Evolutionary conservation across 768 basidiomycete species (phyloP).

Genomic region (Mycena belliarum): DNA sequence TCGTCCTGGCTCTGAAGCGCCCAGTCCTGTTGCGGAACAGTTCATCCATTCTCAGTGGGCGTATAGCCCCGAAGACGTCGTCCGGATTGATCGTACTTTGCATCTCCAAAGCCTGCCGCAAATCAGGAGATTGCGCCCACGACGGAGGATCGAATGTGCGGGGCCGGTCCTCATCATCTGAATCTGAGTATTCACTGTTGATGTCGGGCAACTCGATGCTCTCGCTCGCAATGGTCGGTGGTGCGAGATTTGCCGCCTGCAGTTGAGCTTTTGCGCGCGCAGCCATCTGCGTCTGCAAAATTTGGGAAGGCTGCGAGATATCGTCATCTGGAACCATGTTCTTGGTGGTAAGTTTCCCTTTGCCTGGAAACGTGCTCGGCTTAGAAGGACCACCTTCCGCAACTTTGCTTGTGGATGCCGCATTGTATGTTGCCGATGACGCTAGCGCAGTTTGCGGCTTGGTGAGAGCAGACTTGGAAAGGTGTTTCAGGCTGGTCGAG

Average conservation of each 20-base stretch:
- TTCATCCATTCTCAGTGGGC: conserved; percentile 89
- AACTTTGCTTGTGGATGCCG: conserved; percentile 26
- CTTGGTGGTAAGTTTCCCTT: conserved; percentile 45
- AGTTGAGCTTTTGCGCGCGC: conserved; percentile 68
- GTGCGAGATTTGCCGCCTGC: conserved; percentile 53
- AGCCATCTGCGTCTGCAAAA: conserved; percentile 70
- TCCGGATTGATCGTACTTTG: conserved; percentile 90
- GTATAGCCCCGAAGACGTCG: conserved; percentile 89
- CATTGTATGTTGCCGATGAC: conserved; percentile 19
- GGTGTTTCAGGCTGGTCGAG: conserved; percentile 37
- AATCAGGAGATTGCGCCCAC: conserved; percentile 92
- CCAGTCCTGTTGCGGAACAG: conserved; percentile 80
- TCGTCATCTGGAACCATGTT: conserved; percentile 48
- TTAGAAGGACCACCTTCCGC: conserved; percentile 39
- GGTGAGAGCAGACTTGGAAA: conserved; percentile 37
- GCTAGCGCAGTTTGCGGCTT: conserved; percentile 31
- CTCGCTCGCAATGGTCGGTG: conserved; percentile 63
- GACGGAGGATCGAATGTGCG: conserved; percentile 73
- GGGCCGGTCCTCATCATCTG: conserved; percentile 83
- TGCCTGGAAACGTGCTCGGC: conserved; percentile 39
- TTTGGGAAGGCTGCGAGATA: conserved; percentile 58
- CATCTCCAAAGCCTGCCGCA: conserved; percentile 72
- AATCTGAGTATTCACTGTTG: conserved; percentile 95
- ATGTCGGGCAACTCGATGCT: conserved; percentile 93
- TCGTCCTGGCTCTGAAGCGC: conserved; percentile 85